Evolutionary conservation across 129 eudicot genomes (phyloP).

Genomic region (Helianthus tuberosus): DNA sequence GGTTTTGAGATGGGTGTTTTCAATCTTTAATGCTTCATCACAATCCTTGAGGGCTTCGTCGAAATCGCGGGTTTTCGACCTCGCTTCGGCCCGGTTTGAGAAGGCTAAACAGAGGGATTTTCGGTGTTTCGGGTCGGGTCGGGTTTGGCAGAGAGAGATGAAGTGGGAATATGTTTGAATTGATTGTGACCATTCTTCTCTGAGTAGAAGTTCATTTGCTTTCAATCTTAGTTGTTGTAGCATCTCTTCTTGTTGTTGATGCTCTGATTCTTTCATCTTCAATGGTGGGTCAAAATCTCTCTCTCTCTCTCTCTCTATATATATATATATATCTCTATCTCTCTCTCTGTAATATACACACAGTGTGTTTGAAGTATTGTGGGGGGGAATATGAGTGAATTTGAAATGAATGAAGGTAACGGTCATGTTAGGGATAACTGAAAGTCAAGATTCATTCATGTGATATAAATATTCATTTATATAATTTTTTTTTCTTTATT

Average conservation of each 20-base stretch:
- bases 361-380: not conserved
- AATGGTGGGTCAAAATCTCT: constrained; percentile 12
- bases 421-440: constrained; percentile 26
- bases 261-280: constrained; percentile 46
- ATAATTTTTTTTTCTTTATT: not conserved
- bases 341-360: not conserved
- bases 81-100: constrained; percentile 85
- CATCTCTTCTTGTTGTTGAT: constrained; percentile 48
- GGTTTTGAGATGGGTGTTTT: constrained; percentile 73
- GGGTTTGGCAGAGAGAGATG: constrained; percentile 62
- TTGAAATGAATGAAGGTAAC: constrained; percentile 34
- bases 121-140: constrained; percentile 49
- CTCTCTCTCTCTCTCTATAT: not conserved
- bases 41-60: constrained; percentile 65
- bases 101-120: constrained; percentile 79
- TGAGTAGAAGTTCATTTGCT: constrained; percentile 79
- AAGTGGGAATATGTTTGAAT: constrained; percentile 66
- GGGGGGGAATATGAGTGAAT: constrained; percentile 3
- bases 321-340: too few species aligned
- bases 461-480: not conserved
- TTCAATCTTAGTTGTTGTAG: constrained; percentile 74
- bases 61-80: constrained; percentile 48
- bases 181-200: constrained; percentile 86
- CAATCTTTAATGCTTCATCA: constrained; percentile 73
- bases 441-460: constrained; percentile 25